Conservation (phyloP, 2,329 filamentous ascomycete genomes). For the Colletotrichum phormii region DNA sequence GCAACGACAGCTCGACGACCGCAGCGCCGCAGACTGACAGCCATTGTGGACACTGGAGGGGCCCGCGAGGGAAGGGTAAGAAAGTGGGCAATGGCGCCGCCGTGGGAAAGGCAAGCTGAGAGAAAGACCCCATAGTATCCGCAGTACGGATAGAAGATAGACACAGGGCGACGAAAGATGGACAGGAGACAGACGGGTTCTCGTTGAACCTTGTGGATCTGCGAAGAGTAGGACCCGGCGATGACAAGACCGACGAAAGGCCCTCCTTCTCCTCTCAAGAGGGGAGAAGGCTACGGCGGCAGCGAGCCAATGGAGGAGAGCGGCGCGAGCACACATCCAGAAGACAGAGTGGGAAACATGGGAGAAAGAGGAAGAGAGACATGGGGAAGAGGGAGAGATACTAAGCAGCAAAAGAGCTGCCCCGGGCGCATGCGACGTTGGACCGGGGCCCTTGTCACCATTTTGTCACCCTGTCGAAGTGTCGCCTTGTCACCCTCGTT, state of each 20-base stretch:
- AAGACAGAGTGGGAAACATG: neutral
- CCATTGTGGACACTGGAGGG: slow-evolving; percentile 7
- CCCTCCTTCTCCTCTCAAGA: neutral
- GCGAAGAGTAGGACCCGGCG: too few relatives aligned
- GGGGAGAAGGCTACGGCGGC: slow-evolving; percentile 9
- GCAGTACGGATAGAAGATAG: neutral
- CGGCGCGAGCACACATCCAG: slow-evolving; percentile 14
- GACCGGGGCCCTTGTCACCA: slow-evolving; percentile 20
- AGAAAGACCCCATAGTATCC: neutral
- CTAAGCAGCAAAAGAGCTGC: slow-evolving; percentile 19
- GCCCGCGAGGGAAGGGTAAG: neutral
- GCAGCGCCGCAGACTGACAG: slow-evolving; percentile 7
- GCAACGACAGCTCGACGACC: slow-evolving; percentile 9
- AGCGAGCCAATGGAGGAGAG: slow-evolving; percentile 29
- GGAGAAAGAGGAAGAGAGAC: neutral
- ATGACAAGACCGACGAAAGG: neutral
- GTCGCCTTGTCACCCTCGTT: slow-evolving; percentile 16
- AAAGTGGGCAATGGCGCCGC: neutral
- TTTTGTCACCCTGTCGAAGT: slow-evolving; percentile 3
- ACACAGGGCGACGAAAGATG: neutral
- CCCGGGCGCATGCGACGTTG: slow-evolving; percentile 34
- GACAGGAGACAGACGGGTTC: neutral
- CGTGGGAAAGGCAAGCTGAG: neutral
- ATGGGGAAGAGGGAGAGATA: neutral
- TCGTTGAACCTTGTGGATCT: neutral